phyloP scores from a whole-genome alignment of 257 asterid genomes.

The Vinca minor region DNA sequence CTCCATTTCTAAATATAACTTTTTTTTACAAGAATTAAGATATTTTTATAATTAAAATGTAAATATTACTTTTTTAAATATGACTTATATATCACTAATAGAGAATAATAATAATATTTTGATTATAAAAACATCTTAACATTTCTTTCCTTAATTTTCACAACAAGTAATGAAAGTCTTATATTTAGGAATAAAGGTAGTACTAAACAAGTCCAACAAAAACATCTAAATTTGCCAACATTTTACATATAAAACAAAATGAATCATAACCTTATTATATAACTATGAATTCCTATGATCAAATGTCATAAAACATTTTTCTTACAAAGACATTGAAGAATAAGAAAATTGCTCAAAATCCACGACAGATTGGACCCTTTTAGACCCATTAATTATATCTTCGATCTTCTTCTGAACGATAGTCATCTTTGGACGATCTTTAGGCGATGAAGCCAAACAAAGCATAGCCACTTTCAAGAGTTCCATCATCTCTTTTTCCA shows the following conservation, averaged over 20 bases:
- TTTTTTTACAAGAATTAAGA: too few species aligned
- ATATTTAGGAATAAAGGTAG: too few species aligned
- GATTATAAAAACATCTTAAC: too few species aligned
- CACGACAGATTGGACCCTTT: constrained; percentile 3
- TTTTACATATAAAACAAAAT: neutral
- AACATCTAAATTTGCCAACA: neutral
- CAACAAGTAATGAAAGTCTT: too few species aligned
- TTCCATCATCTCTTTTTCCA: constrained; percentile 34
- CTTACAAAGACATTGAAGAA: neutral
- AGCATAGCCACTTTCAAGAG: constrained; percentile 34
- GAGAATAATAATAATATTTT: too few species aligned
- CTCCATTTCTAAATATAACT: too few species aligned
- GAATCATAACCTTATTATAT: neutral
- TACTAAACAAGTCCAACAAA: neutral
- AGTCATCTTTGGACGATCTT: constrained; percentile 32
- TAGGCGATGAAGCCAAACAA: constrained; percentile 29
- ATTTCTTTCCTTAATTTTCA: too few species aligned
- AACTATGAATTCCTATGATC: constrained; percentile 1
- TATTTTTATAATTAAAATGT: too few species aligned
- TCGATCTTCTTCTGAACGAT: constrained; percentile 25
- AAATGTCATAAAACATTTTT: neutral
- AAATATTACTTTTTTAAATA: too few species aligned
- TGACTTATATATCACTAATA: too few species aligned
- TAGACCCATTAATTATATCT: constrained; percentile 13
- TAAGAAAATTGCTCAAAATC: neutral